These are phyloP conservation scores for Pisolithus marmoratus DNA, from an alignment of 768 basidiomycete genomes.

Conservation along the genomic window DNA sequence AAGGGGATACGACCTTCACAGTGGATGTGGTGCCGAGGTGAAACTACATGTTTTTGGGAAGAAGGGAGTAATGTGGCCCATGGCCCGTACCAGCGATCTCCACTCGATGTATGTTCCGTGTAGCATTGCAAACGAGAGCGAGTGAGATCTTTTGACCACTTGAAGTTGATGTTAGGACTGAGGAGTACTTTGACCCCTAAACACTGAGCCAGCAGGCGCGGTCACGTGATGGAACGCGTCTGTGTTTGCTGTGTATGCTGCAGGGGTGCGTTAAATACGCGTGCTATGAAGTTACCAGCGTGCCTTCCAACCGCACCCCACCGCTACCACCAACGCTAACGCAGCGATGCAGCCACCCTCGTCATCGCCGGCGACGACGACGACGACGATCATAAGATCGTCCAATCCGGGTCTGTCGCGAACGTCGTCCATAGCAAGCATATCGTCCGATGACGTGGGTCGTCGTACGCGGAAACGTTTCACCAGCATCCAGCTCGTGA, in stretches of 20 bases:
- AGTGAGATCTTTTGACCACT: no score
- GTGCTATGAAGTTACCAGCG: neutral
- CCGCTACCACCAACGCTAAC: neutral
- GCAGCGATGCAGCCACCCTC: neutral
- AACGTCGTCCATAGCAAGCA: conserved; percentile 51
- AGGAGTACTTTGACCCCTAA: no score
- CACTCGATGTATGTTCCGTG: no score
- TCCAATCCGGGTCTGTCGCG: conserved; percentile 35
- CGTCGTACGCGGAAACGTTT: conserved; percentile 69
- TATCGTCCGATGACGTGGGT: conserved; percentile 46
- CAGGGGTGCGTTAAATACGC: conserved; percentile 20
- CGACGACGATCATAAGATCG: conserved; percentile 10
- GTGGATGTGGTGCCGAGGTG: no score
- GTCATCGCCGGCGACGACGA: conserved; percentile 5
- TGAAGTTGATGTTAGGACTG: no score
- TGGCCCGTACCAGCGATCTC: no score
- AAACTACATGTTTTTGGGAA: no score
- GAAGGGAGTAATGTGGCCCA: no score
- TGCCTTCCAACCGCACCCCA: neutral
- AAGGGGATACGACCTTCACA: no score
- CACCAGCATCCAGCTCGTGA: conserved; percentile 58
- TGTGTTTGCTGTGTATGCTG: conserved; percentile 18
- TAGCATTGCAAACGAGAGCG: no score
- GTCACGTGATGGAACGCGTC: conserved; percentile 26
- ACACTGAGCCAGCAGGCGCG: conserved; percentile 7